phyloP scores from a whole-genome alignment of 805 yeast genomes.

The Kuraishia hungarica region DNA sequence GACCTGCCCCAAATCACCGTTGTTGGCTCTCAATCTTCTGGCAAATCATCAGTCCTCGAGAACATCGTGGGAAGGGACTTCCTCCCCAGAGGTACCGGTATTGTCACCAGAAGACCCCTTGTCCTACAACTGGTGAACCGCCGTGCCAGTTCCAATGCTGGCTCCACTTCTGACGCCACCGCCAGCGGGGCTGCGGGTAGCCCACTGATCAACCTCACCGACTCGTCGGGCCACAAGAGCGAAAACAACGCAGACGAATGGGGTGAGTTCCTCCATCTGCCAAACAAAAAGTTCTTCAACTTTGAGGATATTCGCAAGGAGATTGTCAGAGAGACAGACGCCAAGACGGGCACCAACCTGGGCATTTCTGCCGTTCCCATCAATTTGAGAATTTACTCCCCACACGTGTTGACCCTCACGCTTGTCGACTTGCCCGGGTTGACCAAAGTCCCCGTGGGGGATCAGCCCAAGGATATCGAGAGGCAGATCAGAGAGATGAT shows the following conservation, averaged over 20 bases:
- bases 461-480: slow-evolving; percentile 96
- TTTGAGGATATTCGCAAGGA: slow-evolving; percentile 86
- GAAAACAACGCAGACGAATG: slow-evolving; percentile 82
- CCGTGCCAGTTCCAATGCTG: slow-evolving; percentile 28
- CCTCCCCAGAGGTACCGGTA: slow-evolving; percentile 88
- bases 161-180: too few species aligned
- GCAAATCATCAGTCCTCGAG: slow-evolving; percentile 84
- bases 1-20: slow-evolving; percentile 94
- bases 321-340: slow-evolving; percentile 86
- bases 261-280: slow-evolving; percentile 96
- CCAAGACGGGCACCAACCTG: slow-evolving; percentile 70
- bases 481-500: slow-evolving; percentile 89
- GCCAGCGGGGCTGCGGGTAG: too few species aligned
- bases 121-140: slow-evolving; percentile 74
- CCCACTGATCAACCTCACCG: slow-evolving; percentile 35
- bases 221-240: slow-evolving; percentile 37
- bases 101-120: slow-evolving; percentile 84
- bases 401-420: slow-evolving; percentile 88
- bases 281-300: slow-evolving; percentile 79
- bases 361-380: slow-evolving; percentile 93
- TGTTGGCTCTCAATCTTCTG: slow-evolving; percentile 86
- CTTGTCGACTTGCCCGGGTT: slow-evolving; percentile 95
- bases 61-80: slow-evolving; percentile 89
- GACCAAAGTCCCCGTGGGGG: slow-evolving; percentile 98
- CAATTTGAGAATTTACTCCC: slow-evolving; percentile 86